Evolutionary conservation across 768 basidiomycete species (phyloP), one percentile per base, ranked within the genome.

Genomic region (Daedalea quercina): DNA sequence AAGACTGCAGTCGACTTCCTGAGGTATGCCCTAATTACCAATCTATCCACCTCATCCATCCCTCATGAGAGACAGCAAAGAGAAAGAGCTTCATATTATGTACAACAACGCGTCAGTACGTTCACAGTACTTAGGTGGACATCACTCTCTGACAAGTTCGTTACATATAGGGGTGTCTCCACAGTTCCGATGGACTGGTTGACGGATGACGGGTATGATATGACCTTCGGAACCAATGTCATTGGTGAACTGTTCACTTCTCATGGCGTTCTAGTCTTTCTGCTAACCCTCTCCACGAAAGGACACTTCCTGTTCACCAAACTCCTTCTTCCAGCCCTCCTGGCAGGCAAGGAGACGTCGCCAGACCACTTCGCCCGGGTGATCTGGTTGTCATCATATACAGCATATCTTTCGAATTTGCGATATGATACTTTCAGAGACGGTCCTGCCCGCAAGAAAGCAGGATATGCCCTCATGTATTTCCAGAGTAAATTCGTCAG

Each of bases 251-350:
- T 22, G 63, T 43, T 56, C 22, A 15, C 1, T 37, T 24, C 28
- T 8, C 23, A 12, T 42, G n/a, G 13, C 44, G 24, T 15, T 15
- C 12, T 3, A 8, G 26, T 15, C 13, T 8, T 25, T 25, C 46
- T 9, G 2, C 11, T 25, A 11, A 2, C 8, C 13, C 9, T 23
- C 7, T 22, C 6, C 17, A 8, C 17, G 19, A 3, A 51, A 80
- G 82, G 84, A 3, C 85, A 81, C 62, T 82, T 76, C 60, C 73
- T 78, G 57, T 73, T 87, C 53, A 84, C 81, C 2, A 66, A 68
- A 28, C 69, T 76, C 9, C 73, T 84, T 40, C 66, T 81, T 7
- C 78, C 80, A 7, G 66, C 67, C 8, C 68, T 80, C 33, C 61
- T 71, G 31, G 65, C 66, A 3, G 65, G 69, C 12, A 65, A 66